Evolutionary conservation across 1,284 basidiomycete species (phyloP).

Genomic region (Omphalotus olearius): DNA sequence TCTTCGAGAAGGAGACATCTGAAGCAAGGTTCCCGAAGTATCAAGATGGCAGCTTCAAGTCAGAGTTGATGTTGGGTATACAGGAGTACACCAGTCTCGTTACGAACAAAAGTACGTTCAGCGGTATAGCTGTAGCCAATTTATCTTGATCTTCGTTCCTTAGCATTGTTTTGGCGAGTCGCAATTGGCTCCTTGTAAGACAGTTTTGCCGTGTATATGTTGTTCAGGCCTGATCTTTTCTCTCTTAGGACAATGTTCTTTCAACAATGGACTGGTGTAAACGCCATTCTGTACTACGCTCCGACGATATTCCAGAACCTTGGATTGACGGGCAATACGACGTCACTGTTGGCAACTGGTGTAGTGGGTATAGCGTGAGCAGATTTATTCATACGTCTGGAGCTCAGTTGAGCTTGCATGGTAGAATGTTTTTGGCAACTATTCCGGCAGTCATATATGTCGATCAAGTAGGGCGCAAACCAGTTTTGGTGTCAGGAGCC

Average conservation of each 20-base stretch:
- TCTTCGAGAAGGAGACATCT: constrained; percentile 67
- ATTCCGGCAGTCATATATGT: constrained; percentile 73
- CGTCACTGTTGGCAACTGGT: constrained; percentile 59
- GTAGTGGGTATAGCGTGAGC: constrained; percentile 76
- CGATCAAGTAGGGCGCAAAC: constrained; percentile 67
- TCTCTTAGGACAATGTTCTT: constrained; percentile 62
- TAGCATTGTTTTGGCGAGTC: constrained; percentile 56
- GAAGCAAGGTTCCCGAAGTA: constrained; percentile 55
- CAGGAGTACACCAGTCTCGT: constrained; percentile 55
- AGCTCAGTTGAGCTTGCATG: constrained; percentile 2
- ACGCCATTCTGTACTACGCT: constrained; percentile 69
- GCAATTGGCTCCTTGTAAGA: constrained; percentile 53
- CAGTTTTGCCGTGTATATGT: background rate
- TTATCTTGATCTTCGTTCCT: background rate
- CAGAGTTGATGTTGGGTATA: constrained; percentile 59
- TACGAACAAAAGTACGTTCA: constrained; percentile 40
- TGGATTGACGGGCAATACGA: constrained; percentile 49
- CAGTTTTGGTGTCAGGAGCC: constrained; percentile 64
- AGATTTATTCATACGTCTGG: background rate
- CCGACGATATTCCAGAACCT: constrained; percentile 60
- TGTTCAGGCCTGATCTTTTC: background rate
- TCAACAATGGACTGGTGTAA: constrained; percentile 67
- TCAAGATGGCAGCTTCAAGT: constrained; percentile 56
- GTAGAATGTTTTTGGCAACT: constrained; percentile 69
- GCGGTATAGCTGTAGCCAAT: background rate